Base-by-base conservation (phyloP, 345 rosid species). In the Kandelia obovata region DNA sequence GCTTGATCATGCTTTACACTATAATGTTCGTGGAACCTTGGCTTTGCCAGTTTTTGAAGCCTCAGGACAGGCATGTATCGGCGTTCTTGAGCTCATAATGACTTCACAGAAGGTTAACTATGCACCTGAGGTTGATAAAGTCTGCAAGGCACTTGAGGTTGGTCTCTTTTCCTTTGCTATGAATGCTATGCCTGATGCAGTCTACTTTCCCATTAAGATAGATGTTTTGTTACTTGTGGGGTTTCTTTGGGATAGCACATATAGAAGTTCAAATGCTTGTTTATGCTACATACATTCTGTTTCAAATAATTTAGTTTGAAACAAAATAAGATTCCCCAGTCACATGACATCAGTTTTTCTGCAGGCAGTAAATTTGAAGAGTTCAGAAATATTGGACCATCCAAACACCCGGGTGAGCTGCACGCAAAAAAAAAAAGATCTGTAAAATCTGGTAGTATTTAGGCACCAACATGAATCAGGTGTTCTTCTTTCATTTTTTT, bases 61-160 rank as follows among this genome's bases (percentile, higher is more conserved):
- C 31, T 82, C 90, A 0, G 88, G 88, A 64, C 92, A 87, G 83
- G 76, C 83, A 16, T 94, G 97, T 85, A 90, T 94, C 62, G 98
- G 83, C 57, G 96, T 94, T 19, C 84, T 94, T 62, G 98, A 94
- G 78, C 96, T 94, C 57, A 87, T 94, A 68, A 75, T 84, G 96
- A 94, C 90, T 73, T 89, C 96, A 53, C 91, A 83, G 64, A 88
- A 83, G 87, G 83, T 94, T 59, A 88, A 91, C 75, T 91, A 91
- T 70, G 92, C 90, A 19, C 91, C 97, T 16, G 98, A 88, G 85
- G 97, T 89, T 75, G 97, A 91, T 72, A 94, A 91, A 88, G 92
- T 94, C 73, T 89, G 97, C 89, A 94, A 89, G 84, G 98, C 98
- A 53, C 96, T 94, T 58, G 86, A 94, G 98, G 98, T 94, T 65